Conservation (phyloP, 345 rosid genomes). For the Atalantia buxifolia region DNA sequence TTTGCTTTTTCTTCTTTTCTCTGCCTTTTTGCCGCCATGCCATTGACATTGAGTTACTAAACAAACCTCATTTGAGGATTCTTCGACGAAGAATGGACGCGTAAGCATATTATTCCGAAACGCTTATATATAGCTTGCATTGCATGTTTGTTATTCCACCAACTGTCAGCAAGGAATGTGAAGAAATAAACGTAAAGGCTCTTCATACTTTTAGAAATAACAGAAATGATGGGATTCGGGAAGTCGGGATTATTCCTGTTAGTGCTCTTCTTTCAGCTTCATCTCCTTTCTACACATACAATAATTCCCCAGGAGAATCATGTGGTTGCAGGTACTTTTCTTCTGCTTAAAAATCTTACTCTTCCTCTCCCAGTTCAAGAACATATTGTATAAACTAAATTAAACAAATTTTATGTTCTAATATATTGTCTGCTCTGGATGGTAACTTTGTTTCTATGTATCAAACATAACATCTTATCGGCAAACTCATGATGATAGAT, state of each 20-base stretch:
- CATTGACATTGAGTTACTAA: too few species aligned
- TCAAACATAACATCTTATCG: too few species aligned
- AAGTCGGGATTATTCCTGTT: background rate
- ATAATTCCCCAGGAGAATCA: background rate
- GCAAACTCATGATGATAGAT: too few species aligned
- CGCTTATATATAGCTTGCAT: background rate
- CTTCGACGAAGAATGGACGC: too few species aligned
- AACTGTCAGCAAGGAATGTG: background rate
- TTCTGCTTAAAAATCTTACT: background rate
- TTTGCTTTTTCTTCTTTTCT: too few species aligned
- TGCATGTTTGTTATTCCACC: background rate
- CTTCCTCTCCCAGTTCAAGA: background rate
- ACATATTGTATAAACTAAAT: background rate
- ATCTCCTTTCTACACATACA: background rate
- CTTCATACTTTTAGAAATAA: background rate
- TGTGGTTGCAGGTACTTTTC: background rate
- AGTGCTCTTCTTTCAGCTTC: slow-evolving; percentile 11
- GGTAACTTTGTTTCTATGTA: too few species aligned
- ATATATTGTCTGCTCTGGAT: too few species aligned
- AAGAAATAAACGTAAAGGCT: background rate
- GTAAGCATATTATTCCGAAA: background rate
- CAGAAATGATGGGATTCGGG: slow-evolving; percentile 17
- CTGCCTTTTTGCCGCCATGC: rapidly evolving
- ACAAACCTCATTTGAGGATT: too few species aligned
- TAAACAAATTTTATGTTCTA: background rate